Base-by-base conservation (phyloP, 2,329 filamentous ascomycete species). In the Aspergillus brunneoviolaceus region DNA sequence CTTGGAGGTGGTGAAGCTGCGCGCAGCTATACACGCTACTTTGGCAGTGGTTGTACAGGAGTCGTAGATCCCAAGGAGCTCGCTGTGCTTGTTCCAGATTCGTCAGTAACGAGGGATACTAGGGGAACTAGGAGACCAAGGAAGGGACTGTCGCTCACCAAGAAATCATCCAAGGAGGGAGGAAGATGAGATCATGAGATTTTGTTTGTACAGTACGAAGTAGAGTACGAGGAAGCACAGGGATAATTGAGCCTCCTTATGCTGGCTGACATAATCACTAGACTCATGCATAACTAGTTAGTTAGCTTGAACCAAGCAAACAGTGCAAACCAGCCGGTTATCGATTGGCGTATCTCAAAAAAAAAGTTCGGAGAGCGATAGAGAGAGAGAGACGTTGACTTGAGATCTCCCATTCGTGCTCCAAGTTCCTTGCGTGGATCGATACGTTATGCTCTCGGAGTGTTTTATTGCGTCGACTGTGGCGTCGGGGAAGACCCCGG, bases 401-500 rank as follows among this genome's bases (percentile, higher is more conserved):
- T 25, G 29, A 25, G 42, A 49, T 49, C 33, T 49, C 47, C 53
- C 49, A 16, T 58, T 58, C 49, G 50, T 62, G 58, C 55, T 61
- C 51, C 60, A 65, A 33, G 27, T 55, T 21, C 62, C 56, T 67
- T 53, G 55, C 55, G 63, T 56, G 52, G 39, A 55, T 57, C 59
- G 59, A 63, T 65, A 25, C 69, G 63, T 67, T 57, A 82, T 82
- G 80, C 77, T 82, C 60, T 80, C 79, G 45, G 79, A 82, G 72
- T 77, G 74, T 60, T 81, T 82, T 55, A 66, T 82, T 59, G 78
- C 77, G 60, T 79, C 80, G 59, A 76, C 78, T 23, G 66, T 78
- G 65, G 70, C 74, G 58, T 76, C 77, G 50, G 69, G 73, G 45
- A 79, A 78, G 68, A 65, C 71, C 51, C 73, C 77, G 65, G 67